Evolutionary conservation across 345 rosid species (phyloP).

Genomic region (Limnanthes douglasii): DNA sequence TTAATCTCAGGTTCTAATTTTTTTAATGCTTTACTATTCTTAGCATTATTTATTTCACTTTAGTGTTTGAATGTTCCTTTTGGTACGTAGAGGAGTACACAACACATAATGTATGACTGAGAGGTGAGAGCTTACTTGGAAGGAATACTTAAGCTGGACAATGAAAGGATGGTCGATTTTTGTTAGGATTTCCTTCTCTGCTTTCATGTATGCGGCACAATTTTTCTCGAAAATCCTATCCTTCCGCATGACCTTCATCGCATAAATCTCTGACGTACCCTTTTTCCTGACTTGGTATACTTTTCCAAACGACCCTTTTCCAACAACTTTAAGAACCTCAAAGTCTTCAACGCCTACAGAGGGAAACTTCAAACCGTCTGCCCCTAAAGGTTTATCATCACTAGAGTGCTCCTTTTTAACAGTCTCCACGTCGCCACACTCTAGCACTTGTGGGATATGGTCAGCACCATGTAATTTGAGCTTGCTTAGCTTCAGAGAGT

Average conservation of each 20-base stretch:
- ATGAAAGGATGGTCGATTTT: conserved; percentile 85
- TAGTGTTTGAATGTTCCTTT: too few relatives aligned
- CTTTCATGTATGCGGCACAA: conserved; percentile 89
- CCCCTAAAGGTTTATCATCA: conserved; percentile 13
- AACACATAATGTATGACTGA: too few relatives aligned
- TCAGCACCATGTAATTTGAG: conserved; percentile 32
- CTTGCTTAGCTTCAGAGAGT: conserved; percentile 49
- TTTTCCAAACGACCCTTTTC: conserved; percentile 94
- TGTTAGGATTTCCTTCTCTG: conserved; percentile 81
- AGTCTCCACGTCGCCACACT: conserved; percentile 15
- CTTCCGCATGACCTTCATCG: conserved; percentile 99
- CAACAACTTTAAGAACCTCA: conserved; percentile 79
- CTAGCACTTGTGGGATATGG: conserved; percentile 32
- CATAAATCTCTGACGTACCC: conserved; percentile 70
- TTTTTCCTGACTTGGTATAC: conserved; percentile 83
- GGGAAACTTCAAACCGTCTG: conserved; percentile 6
- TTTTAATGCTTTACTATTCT: too few relatives aligned
- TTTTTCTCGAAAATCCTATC: conserved; percentile 87
- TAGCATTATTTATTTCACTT: too few relatives aligned
- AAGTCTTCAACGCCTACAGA: conserved; percentile 81
- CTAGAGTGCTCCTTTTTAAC: conserved; percentile 19
- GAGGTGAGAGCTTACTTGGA: conserved; percentile 41
- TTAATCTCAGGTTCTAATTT: too few relatives aligned
- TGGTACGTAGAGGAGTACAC: too few relatives aligned
- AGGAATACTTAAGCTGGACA: conserved; percentile 78